phyloP scores from a whole-genome alignment of 1,139 yeast species.

The Geotrichum siamense region DNA sequence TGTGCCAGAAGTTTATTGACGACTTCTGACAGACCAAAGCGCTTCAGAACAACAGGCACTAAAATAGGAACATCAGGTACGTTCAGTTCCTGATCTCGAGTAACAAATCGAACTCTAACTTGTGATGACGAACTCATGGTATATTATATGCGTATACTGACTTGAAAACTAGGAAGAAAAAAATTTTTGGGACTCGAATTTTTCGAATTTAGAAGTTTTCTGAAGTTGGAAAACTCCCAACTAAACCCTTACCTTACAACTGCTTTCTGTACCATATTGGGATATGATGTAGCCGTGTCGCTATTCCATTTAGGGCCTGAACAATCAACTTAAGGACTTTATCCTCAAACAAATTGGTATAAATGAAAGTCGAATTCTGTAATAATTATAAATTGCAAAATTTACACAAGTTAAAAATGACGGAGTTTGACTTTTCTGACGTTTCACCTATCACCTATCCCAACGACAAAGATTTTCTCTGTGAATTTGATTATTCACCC shows the following conservation, averaged over 20 bases:
- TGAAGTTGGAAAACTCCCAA: constrained; percentile 2
- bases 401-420: no score
- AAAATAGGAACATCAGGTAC: constrained; percentile 68
- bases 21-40: constrained; percentile 90
- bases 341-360: background rate
- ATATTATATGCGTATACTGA: background rate
- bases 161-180: constrained; percentile 1
- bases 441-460: background rate
- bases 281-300: background rate
- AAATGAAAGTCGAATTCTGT: background rate
- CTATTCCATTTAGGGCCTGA: background rate
- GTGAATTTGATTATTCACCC: constrained; percentile 1
- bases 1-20: constrained; percentile 72
- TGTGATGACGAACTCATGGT: constrained; percentile 29
- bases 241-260: constrained; percentile 10
- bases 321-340: background rate
- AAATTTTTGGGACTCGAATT: background rate
- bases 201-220: no score
- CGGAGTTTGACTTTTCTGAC: background rate
- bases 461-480: background rate
- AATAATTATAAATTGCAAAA: no score
- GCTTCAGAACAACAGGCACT: constrained; percentile 77
- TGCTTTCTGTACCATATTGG: background rate
- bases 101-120: constrained; percentile 73
- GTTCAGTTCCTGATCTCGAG: constrained; percentile 73